phyloP scores from a whole-genome alignment of 805 yeast species.

The Spencermartinsiella europaea region DNA sequence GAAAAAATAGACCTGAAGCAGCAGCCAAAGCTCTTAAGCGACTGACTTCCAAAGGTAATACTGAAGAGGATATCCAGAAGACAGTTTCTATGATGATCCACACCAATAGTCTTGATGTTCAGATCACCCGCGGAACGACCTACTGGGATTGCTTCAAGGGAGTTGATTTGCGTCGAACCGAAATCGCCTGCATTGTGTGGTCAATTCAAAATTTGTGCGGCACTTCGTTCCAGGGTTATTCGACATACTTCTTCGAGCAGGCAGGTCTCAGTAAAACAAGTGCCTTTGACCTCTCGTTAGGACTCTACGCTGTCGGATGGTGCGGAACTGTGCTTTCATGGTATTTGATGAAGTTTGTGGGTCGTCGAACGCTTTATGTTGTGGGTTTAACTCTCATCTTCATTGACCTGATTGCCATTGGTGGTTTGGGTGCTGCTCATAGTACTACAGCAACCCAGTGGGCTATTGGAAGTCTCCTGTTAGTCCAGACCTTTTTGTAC shows the following conservation, averaged over 20 bases:
- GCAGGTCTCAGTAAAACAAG: conserved; percentile 28
- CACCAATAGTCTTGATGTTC: conserved; percentile 36
- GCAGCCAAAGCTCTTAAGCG: conserved; percentile 51
- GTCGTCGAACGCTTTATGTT: conserved; percentile 19
- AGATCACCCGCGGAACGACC: conserved; percentile 9
- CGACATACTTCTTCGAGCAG: conserved; percentile 45
- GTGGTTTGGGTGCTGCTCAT: conserved; percentile 34
- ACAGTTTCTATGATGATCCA: conserved; percentile 39
- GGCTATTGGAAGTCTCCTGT: conserved; percentile 39
- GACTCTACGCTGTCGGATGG: conserved; percentile 43
- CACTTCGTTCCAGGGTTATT: conserved; percentile 10
- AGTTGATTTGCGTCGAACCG: conserved; percentile 44
- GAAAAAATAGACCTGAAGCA: conserved; percentile 36
- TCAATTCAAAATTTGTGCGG: conserved; percentile 34
- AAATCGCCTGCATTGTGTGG: conserved; percentile 43
- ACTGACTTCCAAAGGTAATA: conserved; percentile 39
- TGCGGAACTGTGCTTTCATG: conserved; percentile 34
- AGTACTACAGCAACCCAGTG: conserved; percentile 18
- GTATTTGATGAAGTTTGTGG: conserved; percentile 16
- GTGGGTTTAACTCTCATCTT: conserved; percentile 36
- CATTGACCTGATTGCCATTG: conserved; percentile 39
- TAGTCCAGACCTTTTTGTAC: conserved; percentile 42
- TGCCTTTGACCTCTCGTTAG: conserved; percentile 42
- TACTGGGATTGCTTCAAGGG: conserved; percentile 44
- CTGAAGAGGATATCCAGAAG: conserved; percentile 7